Base-by-base conservation (phyloP, 257 asterid genomes). In the Leptodermis oblonga region DNA sequence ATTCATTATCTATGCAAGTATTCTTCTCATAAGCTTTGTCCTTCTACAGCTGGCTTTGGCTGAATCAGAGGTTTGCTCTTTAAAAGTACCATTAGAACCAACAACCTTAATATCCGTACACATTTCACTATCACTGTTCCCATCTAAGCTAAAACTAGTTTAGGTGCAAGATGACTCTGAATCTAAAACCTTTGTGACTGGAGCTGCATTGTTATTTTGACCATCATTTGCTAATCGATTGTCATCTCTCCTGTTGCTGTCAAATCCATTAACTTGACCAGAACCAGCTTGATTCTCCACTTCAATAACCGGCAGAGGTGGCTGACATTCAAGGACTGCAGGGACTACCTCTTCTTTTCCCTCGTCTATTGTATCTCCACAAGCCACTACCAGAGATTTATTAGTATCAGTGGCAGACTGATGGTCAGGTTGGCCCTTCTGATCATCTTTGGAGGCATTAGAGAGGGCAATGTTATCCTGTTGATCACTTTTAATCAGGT, bases 91-190 rank as follows among this genome's bases (percentile, higher is more conserved):
- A 74, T 80, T 82, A 13, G 82, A 70, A 51, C 80, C 91, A 52
- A 60, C 33, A 78, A 69, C 68, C 69, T 31, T 78, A 58, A 63
- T 70, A 64, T 73, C 45, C 49, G 79, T 77, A 80, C 70, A 72
- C 74, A 66, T 72, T 65, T 77, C 92, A 78, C 62, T 65, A 18
- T 72, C 88, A 78, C 62, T 80, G 62, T 80, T 82, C 65, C 75
- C 84, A 72, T 83, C 87, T 64, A 68, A 23, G 78, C 78, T 74
- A 68, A 65, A 71, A 67, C 80, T 79, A 72, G 88, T 68, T 56
- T 59, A 85, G 17, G 74, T 58, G 82, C 86, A 74, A 78, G 90
- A 80, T 64, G 90, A 86, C 70, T 85, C 88, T 28, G 87, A 82
- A 81, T 84, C 90, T 78, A 87, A 80, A 74, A 78, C 72, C 69